Percentiles rank a stretch among this genome's conserved stretches.
Conservation (phyloP, 495 filamentous ascomycete species). For the Letharia lupina region DNA sequence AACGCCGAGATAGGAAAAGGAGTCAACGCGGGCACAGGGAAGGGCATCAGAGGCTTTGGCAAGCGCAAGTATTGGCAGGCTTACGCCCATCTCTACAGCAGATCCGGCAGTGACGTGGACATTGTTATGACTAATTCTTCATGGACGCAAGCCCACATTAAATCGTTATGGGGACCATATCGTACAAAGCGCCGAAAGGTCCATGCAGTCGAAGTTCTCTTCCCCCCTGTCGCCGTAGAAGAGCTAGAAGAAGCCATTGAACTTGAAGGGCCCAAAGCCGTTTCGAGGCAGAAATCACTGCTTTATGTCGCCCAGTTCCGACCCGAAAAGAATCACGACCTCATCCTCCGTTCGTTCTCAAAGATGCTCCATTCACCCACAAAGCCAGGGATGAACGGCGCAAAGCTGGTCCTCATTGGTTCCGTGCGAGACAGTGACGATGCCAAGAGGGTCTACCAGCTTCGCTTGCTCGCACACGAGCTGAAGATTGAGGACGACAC, state of each 20-base stretch:
- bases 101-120: slow-evolving; percentile 73
- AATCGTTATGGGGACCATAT: slow-evolving; percentile 62
- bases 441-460: slow-evolving; percentile 80
- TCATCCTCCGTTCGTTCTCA: slow-evolving; percentile 77
- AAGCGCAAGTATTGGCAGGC: slow-evolving; percentile 80
- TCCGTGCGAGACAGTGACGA: slow-evolving; percentile 77
- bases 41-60: slow-evolving; percentile 51
- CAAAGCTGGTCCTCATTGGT: slow-evolving; percentile 74
- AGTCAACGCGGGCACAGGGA: slow-evolving; percentile 72
- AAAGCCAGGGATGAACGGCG: slow-evolving; percentile 29
- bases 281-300: slow-evolving; percentile 55
- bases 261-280: slow-evolving; percentile 57
- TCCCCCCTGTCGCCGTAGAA: slow-evolving; percentile 82
- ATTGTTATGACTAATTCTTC: slow-evolving; percentile 93
- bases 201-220: slow-evolving; percentile 55
- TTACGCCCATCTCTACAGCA: slow-evolving; percentile 74
- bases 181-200: slow-evolving; percentile 34
- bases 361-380: slow-evolving; percentile 44
- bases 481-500: slow-evolving; percentile 73
- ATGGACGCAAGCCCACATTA: slow-evolving; percentile 86
- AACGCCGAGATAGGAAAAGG: slow-evolving; percentile 63
- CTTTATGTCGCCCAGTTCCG: slow-evolving; percentile 96
- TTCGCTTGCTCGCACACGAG: slow-evolving; percentile 81
- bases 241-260: slow-evolving; percentile 67
- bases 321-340: slow-evolving; percentile 88